A percentile compares a stretch with the other conserved stretches of the same genome.
Conservation (phyloP, 345 rosid genomes). For the Heritiera fomes region DNA sequence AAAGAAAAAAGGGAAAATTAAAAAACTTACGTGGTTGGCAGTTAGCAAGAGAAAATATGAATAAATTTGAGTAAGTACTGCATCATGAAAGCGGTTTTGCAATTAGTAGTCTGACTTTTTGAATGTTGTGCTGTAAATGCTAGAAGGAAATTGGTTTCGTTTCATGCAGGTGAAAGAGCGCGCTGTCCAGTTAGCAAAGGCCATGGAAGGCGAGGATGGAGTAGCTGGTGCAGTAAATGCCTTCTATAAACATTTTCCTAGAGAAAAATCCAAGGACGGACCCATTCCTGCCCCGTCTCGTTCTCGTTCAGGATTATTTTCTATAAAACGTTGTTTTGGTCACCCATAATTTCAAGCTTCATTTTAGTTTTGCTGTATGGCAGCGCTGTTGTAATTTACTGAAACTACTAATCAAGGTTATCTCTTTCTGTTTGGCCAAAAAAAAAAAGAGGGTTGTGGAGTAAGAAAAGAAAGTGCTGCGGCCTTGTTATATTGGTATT, state of each 20-base stretch:
- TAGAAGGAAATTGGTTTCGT: background rate
- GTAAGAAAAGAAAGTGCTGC: no score
- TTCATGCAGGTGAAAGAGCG: no score
- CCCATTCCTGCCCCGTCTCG: background rate
- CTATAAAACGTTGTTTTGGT: conserved; percentile 42
- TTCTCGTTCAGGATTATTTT: conserved; percentile 11
- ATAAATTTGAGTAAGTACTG: no score
- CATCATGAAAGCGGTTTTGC: background rate
- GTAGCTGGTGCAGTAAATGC: conserved; percentile 58
- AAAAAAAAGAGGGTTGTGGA: no score
- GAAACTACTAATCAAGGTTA: no score
- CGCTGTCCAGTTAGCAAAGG: conserved; percentile 46
- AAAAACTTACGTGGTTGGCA: no score
- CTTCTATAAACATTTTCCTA: conserved; percentile 54
- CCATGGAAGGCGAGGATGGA: conserved; percentile 57
- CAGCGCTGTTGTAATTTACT: background rate
- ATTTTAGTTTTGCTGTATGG: background rate
- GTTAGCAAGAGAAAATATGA: no score
- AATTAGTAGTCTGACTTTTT: background rate
- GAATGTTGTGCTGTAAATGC: no score
- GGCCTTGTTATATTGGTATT: no score
- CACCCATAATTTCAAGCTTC: background rate
- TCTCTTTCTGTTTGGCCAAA: no score
- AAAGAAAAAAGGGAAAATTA: no score
- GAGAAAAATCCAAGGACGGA: background rate